phyloP scores from a whole-genome alignment of 331 rosid genomes.

The Pyrus hybrid region DNA sequence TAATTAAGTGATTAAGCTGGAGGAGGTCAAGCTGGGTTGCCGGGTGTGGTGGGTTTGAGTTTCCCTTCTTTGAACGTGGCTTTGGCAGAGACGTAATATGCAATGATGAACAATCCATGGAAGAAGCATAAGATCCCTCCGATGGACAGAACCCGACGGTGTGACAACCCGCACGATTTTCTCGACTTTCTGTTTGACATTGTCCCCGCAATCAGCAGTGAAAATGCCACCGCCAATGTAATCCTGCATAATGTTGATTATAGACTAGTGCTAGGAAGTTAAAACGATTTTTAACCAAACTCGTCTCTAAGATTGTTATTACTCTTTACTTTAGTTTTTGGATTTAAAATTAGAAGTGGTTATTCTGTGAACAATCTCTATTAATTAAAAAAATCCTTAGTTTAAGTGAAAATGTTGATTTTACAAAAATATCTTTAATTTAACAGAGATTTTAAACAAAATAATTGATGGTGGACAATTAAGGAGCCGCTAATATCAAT shows the following conservation, averaged over 20 bases:
- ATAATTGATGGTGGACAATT: background rate
- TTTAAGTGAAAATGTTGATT: too few species aligned
- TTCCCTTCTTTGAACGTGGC: constrained; percentile 38
- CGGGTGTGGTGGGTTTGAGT: background rate
- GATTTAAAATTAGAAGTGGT: too few species aligned
- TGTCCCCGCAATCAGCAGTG: constrained; percentile 55
- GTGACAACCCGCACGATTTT: constrained; percentile 36
- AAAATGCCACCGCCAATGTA: constrained; percentile 27
- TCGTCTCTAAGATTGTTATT: too few species aligned
- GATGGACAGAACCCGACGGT: constrained; percentile 32
- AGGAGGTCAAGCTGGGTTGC: background rate
- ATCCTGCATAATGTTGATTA: constrained; percentile 32
- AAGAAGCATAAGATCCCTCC: constrained; percentile 75
- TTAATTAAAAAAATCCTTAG: too few species aligned
- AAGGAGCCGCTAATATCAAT: too few species aligned
- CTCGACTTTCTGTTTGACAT: constrained; percentile 50
- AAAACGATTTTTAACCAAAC: too few species aligned
- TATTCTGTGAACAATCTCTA: fast-evolving
- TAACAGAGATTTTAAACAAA: background rate
- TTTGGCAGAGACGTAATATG: constrained; percentile 50
- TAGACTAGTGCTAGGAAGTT: background rate
- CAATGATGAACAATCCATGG: constrained; percentile 52
- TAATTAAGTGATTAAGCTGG: background rate
- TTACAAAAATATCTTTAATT: too few species aligned
- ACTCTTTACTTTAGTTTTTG: too few species aligned